These are phyloP conservation scores for Xylariaceae sp. DNA, from an alignment of 2,329 filamentous ascomycete species.

Conservation along the genomic window DNA sequence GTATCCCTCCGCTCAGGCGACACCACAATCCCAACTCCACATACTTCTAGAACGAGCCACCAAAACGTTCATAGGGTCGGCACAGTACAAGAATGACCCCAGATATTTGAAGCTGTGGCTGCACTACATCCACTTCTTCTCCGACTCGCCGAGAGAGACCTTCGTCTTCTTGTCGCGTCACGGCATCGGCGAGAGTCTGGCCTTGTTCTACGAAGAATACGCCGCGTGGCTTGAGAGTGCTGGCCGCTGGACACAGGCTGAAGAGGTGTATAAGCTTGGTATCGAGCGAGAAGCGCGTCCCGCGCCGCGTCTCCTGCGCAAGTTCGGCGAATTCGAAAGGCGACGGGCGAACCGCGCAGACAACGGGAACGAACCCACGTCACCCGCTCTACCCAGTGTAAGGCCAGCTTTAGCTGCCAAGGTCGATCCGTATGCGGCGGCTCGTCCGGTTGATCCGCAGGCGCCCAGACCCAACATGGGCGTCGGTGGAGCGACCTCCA, in stretches of 20 bases:
- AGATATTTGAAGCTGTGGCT: slow-evolving; percentile 92
- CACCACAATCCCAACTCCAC: slow-evolving; percentile 82
- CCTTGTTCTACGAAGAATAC: slow-evolving; percentile 95
- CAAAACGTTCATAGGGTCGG: slow-evolving; percentile 75
- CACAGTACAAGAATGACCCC: slow-evolving; percentile 91
- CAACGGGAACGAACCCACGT: slow-evolving; percentile 63
- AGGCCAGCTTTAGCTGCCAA: slow-evolving; percentile 82
- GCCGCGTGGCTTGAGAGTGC: slow-evolving; percentile 85
- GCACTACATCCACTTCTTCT: slow-evolving; percentile 88
- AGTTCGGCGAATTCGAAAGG: slow-evolving; percentile 87
- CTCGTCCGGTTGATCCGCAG: slow-evolving; percentile 58
- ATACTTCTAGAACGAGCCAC: slow-evolving; percentile 88
- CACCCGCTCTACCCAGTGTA: slow-evolving; percentile 78
- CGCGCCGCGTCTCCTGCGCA: slow-evolving; percentile 72
- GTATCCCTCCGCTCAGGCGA: slow-evolving; percentile 90
- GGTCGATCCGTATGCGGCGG: slow-evolving; percentile 69
- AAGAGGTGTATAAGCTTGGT: slow-evolving; percentile 87
- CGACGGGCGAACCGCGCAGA: slow-evolving; percentile 63
- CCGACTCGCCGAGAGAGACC: slow-evolving; percentile 85
- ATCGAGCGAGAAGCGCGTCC: slow-evolving; percentile 85
- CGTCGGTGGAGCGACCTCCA: slow-evolving; percentile 48
- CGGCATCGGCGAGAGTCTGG: slow-evolving; percentile 76
- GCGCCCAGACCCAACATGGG: slow-evolving; percentile 49
- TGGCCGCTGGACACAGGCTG: slow-evolving; percentile 80
- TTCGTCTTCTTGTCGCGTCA: slow-evolving; percentile 90